phyloP scores from a whole-genome alignment of 164 flowering plant genomes.

The Houttuynia cordata region DNA sequence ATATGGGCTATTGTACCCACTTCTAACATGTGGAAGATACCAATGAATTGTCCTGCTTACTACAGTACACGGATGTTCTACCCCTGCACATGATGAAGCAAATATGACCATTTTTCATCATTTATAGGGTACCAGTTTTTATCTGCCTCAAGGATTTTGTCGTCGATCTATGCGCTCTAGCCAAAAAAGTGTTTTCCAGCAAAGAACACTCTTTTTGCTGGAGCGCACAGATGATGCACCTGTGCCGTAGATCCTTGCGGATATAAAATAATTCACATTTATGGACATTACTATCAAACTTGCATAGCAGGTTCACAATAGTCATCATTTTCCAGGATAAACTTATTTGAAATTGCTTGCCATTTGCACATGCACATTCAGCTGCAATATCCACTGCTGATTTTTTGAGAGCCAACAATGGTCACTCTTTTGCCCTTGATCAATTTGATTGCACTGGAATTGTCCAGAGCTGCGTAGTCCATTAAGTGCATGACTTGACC shows the following conservation, averaged over 20 bases:
- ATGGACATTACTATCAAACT: too few relatives aligned
- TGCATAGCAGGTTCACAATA: too few relatives aligned
- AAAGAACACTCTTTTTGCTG: too few relatives aligned
- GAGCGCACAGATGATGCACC: not conserved
- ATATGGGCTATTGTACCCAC: too few relatives aligned
- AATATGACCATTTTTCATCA: not conserved
- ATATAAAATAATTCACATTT: too few relatives aligned
- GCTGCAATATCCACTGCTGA: slow-evolving; percentile 46
- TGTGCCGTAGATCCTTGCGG: too few relatives aligned
- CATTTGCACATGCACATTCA: slow-evolving; percentile 28
- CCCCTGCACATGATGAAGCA: slow-evolving; percentile 23
- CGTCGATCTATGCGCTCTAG: too few relatives aligned
- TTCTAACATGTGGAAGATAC: slow-evolving; percentile 43
- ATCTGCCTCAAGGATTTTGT: too few relatives aligned
- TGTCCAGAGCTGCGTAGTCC: slow-evolving; percentile 49
- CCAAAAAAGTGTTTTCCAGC: too few relatives aligned
- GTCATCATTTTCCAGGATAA: too few relatives aligned
- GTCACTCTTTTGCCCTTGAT: slow-evolving; percentile 27
- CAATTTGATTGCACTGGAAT: slow-evolving; percentile 21
- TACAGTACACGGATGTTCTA: slow-evolving; percentile 42
- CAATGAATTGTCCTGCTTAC: slow-evolving; percentile 37
- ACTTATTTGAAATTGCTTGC: slow-evolving; percentile 8
- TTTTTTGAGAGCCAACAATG: slow-evolving; percentile 42
- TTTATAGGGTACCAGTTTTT: too few relatives aligned
- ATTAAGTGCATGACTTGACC: slow-evolving; percentile 48